A percentile compares a stretch with the other conserved stretches of the same genome.
Conservation (phyloP, 2,329 filamentous ascomycete genomes). For the Epichloe uncinata region DNA sequence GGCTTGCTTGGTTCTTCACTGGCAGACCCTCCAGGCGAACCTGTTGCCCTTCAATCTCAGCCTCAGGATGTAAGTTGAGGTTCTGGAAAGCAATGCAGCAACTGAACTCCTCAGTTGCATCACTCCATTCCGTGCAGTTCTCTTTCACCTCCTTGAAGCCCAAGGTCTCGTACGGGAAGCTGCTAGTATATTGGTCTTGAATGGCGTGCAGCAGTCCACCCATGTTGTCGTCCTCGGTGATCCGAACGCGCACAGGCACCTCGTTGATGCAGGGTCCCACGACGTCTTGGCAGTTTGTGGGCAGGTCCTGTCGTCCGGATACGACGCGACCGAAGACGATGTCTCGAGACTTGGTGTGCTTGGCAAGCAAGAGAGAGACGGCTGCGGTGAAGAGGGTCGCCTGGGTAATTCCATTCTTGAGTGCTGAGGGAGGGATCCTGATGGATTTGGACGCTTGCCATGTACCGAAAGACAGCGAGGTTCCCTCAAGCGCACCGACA, state of each 20-base stretch:
- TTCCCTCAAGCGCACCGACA: not conserved
- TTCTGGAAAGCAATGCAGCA: not conserved
- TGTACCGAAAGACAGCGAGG: not conserved
- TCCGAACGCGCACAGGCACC: constrained; percentile 4
- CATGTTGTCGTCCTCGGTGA: not conserved
- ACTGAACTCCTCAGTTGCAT: not conserved
- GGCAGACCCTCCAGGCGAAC: too few relatives aligned
- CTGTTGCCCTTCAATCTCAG: too few relatives aligned
- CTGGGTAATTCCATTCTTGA: constrained; percentile 3
- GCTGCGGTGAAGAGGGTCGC: constrained; percentile 8
- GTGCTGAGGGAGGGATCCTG: not conserved
- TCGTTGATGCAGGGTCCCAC: constrained; percentile 7
- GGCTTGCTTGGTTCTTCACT: too few relatives aligned
- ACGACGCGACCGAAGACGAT: constrained; percentile 11
- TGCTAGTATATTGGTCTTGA: constrained; percentile 9
- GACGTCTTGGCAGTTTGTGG: constrained; percentile 7
- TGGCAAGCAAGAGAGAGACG: constrained; percentile 2
- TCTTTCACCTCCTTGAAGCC: constrained; percentile 9
- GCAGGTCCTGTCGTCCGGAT: constrained; percentile 9
- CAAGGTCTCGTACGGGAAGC: constrained; percentile 8
- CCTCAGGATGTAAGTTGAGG: too few relatives aligned
- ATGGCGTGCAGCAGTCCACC: constrained; percentile 5
- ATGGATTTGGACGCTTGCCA: not conserved
- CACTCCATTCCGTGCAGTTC: constrained; percentile 11
- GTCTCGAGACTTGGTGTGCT: not conserved